Evolutionary conservation across 495 filamentous ascomycete species (phyloP).

Genomic region (Annulohypoxylon maeteangense): DNA sequence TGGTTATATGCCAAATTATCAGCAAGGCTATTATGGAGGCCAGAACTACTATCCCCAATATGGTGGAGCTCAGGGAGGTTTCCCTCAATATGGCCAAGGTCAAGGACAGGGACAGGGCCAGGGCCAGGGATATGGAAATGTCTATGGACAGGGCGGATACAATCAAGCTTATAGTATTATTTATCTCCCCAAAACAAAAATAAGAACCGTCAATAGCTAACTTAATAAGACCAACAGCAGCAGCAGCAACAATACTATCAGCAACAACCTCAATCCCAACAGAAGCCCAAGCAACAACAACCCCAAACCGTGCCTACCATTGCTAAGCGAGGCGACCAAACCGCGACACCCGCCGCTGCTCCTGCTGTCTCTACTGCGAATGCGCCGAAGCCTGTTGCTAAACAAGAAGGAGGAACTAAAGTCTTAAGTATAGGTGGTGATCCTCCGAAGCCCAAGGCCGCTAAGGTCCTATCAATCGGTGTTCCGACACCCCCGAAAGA

Average conservation of each 20-base stretch:
- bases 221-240: constrained; percentile 50
- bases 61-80: constrained; percentile 51
- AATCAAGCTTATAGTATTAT: constrained; percentile 69
- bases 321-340: not conserved
- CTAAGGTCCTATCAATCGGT: constrained; percentile 76
- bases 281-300: constrained; percentile 61
- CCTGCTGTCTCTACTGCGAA: constrained; percentile 51
- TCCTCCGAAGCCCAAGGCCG: constrained; percentile 65
- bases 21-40: constrained; percentile 59
- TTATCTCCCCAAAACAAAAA: not conserved
- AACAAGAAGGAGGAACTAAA: constrained; percentile 60
- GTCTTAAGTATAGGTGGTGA: constrained; percentile 64
- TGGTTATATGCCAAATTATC: constrained; percentile 58
- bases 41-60: constrained; percentile 69
- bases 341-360: constrained; percentile 61
- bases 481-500: constrained; percentile 66
- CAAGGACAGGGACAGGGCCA: constrained; percentile 57
- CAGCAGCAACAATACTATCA: constrained; percentile 55
- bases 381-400: constrained; percentile 54
- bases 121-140: constrained; percentile 61
- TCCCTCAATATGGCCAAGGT: constrained; percentile 64
- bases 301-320: constrained; percentile 65
- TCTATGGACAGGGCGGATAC: constrained; percentile 63
- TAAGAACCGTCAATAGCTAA: constrained; percentile 33
- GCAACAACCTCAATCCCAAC: constrained; percentile 66